Evolutionary conservation across 1,284 basidiomycete genomes (phyloP).

Genomic region (Ustilago tritici): DNA sequence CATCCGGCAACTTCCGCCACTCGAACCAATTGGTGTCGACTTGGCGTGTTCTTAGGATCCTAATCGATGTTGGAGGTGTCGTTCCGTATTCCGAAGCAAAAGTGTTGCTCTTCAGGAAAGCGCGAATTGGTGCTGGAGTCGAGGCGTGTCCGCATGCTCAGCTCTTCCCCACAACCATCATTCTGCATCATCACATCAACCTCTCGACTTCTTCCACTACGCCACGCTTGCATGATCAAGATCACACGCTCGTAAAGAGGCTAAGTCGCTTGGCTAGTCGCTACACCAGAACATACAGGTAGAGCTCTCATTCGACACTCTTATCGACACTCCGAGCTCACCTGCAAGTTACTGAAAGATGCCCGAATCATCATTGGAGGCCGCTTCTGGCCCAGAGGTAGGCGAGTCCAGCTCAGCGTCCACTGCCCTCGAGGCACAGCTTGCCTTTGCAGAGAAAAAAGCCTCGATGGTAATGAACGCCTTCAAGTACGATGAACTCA

Average conservation of each 20-base stretch:
- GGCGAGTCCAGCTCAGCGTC: neutral
- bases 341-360: neutral
- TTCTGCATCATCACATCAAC: neutral
- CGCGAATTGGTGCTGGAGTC: no score
- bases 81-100: neutral
- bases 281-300: neutral
- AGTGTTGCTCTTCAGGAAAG: neutral
- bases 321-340: neutral
- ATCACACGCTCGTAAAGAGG: neutral
- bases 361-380: neutral
- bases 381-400: neutral
- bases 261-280: neutral
- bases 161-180: neutral
- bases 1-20: neutral
- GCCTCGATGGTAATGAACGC: constrained; percentile 14
- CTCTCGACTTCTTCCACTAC: no score
- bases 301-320: neutral
- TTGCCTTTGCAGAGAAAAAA: constrained; percentile 18
- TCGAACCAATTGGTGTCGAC: constrained; percentile 1
- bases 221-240: neutral
- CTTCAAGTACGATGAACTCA: constrained; percentile 26
- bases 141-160: no score
- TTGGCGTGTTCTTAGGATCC: neutral
- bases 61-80: neutral
- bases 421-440: constrained; percentile 7